Percentiles rank a stretch among this genome's conserved stretches.
Evolutionary conservation across 1,139 yeast species (phyloP).

Genomic region (Yamadazyma atmosphaerica): DNA sequence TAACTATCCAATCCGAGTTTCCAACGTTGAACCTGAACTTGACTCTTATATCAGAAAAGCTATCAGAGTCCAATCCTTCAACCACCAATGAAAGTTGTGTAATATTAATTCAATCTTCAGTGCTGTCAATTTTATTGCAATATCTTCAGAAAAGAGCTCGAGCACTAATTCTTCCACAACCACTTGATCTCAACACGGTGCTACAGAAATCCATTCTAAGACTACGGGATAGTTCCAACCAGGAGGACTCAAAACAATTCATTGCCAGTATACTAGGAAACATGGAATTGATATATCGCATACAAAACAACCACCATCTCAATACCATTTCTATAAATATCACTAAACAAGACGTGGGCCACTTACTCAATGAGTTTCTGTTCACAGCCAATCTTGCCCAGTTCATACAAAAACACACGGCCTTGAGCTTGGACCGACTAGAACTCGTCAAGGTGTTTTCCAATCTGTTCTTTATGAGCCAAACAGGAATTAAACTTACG

Average conservation of each 20-base stretch:
- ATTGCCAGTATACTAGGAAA: conserved; percentile 13
- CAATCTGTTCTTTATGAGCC: conserved; percentile 4
- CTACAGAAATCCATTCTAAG: not conserved
- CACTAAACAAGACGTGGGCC: conserved; percentile 21
- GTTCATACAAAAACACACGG: conserved; percentile 21
- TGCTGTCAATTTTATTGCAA: not conserved
- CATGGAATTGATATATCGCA: conserved; percentile 17
- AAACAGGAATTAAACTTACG: not conserved
- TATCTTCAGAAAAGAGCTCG: not conserved
- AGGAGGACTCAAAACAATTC: not conserved
- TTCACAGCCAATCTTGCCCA: conserved; percentile 13
- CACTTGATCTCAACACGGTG: not conserved
- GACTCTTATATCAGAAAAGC: not conserved
- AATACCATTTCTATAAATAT: conserved; percentile 25
- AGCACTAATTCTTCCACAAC: not conserved
- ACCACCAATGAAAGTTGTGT: no score
- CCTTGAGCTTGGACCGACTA: conserved; percentile 22
- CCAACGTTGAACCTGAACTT: not conserved
- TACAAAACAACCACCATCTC: conserved; percentile 15
- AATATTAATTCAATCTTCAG: not conserved
- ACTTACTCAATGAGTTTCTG: conserved; percentile 10
- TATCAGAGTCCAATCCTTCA: no score
- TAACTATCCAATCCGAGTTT: conserved; percentile 1
- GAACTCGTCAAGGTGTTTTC: conserved; percentile 20
- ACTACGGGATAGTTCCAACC: not conserved